phyloP scores from a whole-genome alignment of 1,284 basidiomycete species.

The Wolfiporia cocos region DNA sequence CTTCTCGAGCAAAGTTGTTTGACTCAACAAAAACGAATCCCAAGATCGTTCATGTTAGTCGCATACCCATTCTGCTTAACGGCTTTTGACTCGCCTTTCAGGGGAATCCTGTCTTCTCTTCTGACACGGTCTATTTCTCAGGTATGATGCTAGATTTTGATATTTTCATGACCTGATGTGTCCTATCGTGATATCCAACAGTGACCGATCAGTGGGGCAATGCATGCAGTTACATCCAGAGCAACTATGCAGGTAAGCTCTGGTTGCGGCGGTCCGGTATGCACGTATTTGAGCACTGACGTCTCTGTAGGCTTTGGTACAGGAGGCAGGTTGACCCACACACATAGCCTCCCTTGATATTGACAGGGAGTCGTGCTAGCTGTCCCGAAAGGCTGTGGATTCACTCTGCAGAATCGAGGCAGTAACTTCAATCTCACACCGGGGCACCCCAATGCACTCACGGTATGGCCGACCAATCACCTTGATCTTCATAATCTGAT shows the following conservation, averaged over 20 bases:
- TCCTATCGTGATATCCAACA: constrained; percentile 19
- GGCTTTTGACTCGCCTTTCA: constrained; percentile 19
- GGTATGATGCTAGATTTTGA: no score
- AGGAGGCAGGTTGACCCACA: constrained; percentile 39
- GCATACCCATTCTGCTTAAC: not conserved
- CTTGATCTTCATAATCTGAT: not conserved
- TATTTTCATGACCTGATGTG: constrained; percentile 1
- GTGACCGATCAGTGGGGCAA: constrained; percentile 89
- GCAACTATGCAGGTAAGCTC: constrained; percentile 74
- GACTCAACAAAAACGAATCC: constrained; percentile 62
- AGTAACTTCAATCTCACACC: constrained; percentile 76
- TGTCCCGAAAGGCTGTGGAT: constrained; percentile 89
- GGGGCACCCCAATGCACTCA: constrained; percentile 78
- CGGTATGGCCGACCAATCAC: constrained; percentile 32
- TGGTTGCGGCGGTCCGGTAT: no score
- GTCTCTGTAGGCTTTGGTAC: constrained; percentile 61
- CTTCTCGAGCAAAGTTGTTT: constrained; percentile 76
- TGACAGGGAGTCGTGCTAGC: constrained; percentile 35
- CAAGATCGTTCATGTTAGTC: constrained; percentile 59
- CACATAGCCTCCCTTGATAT: not conserved
- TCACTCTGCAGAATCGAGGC: constrained; percentile 94
- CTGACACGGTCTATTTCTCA: constrained; percentile 93
- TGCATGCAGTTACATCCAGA: constrained; percentile 92
- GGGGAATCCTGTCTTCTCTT: constrained; percentile 77
- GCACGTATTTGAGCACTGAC: no score